Evolutionary conservation across 1,139 yeast genomes (phyloP).

Genomic region (Suhomyces wounanorum): DNA sequence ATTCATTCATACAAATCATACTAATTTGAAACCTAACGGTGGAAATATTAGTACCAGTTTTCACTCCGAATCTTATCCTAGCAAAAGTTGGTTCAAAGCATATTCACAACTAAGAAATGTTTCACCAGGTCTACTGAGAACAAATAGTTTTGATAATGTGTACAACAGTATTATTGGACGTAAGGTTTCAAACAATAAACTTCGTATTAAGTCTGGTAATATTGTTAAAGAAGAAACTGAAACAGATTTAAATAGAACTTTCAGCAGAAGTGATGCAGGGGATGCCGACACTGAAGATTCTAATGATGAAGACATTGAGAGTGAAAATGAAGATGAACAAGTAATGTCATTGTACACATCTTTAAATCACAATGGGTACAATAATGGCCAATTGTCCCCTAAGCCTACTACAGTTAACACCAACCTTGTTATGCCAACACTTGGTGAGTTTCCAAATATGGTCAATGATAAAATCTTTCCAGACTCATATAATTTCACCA

Average conservation of each 20-base stretch:
- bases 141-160: conserved; percentile 25
- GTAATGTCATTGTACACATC: conserved; percentile 54
- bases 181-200: conserved; percentile 19
- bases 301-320: conserved; percentile 28
- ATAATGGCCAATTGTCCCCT: conserved; percentile 24
- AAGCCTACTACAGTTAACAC: conserved; percentile 22
- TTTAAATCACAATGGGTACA: conserved; percentile 30
- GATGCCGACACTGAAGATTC: conserved; percentile 13
- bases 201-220: conserved; percentile 21
- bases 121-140: conserved; percentile 20
- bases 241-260: conserved; percentile 7
- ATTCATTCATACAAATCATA: conserved; percentile 14
- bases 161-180: conserved; percentile 24
- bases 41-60: conserved; percentile 2
- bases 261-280: conserved; percentile 3
- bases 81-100: conserved; percentile 29
- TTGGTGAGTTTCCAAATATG: conserved; percentile 49
- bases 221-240: conserved; percentile 14
- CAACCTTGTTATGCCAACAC: conserved; percentile 40
- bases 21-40: background rate
- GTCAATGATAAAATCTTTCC: conserved; percentile 18
- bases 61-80: conserved; percentile 3
- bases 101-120: conserved; percentile 25
- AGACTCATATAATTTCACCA: conserved; percentile 6
- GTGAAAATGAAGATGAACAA: conserved; percentile 53